These are phyloP conservation scores for Fraxinus nigra DNA, from an alignment of 305 asterid genomes.

Conservation along the genomic window DNA sequence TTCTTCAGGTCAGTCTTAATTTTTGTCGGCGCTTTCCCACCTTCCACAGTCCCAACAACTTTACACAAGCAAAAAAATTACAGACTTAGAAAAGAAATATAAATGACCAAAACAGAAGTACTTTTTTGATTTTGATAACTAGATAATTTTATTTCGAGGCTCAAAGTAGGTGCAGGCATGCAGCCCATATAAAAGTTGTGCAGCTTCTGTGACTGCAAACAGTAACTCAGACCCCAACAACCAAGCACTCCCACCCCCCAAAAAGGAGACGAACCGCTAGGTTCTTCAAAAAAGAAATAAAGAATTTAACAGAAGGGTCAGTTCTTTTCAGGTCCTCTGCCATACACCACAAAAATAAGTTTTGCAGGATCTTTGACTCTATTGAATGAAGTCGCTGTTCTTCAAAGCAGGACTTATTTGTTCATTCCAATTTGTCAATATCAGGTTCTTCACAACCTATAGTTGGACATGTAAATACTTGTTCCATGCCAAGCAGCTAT, in stretches of 20 bases:
- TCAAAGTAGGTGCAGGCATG: background rate
- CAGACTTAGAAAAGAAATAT: conserved; percentile 24
- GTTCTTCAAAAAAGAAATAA: background rate
- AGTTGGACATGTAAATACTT: background rate
- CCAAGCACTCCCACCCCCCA: background rate
- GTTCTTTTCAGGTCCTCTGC: background rate
- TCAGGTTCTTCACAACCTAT: background rate
- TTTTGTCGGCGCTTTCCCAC: conserved; percentile 96
- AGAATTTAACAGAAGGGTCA: background rate
- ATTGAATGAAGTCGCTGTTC: background rate
- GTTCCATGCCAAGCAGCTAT: background rate
- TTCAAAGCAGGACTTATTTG: background rate
- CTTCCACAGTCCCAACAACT: conserved; percentile 99
- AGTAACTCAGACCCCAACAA: background rate
- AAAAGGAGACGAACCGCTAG: background rate
- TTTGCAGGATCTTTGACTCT: background rate
- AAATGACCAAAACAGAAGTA: background rate
- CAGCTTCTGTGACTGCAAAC: background rate
- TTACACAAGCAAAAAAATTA: conserved; percentile 34
- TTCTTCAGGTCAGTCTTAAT: conserved; percentile 99
- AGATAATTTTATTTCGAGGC: background rate
- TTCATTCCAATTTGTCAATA: background rate
- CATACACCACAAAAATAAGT: background rate
- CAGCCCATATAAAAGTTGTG: background rate
- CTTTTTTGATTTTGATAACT: background rate